Evolutionary conservation across 2,329 filamentous ascomycete genomes (phyloP), one percentile per base, ranked within the genome.

Genomic region (Colletotrichum tanaceti): DNA sequence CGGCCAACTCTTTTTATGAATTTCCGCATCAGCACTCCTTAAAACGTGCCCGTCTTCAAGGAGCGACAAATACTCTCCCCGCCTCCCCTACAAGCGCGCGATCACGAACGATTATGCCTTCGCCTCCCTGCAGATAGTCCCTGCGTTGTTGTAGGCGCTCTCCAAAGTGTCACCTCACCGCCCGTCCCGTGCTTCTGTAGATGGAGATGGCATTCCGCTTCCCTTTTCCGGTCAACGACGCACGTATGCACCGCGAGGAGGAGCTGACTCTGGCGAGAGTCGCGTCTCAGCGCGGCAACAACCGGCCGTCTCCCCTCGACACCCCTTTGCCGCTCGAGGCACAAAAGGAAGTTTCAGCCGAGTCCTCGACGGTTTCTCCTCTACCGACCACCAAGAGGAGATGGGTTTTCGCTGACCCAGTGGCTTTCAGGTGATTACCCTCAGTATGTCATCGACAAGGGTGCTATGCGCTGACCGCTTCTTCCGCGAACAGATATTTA

Each of bases 401-500:
- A 71, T 79, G 89, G 38, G 85, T 87, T n/a, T 83, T 89, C 70
- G 85, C 87, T 2, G 87, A 89, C 72, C 86, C 87, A 20, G 81
- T 88, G 58, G 85, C 87, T 10, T 85, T 89, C 71, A 82, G 82
- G 85, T 87, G 75, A 58, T 81, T 50, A 39, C n/a, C 43, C 14
- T 13, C 0, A 6, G 16, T 14, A 9, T 44, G 22, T 9, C 41
- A 18, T 35, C 9, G 39, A 13, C 16, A n/a, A n/a, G 11, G 10
- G 18, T 24, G 32, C 47, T 13, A n/a, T 28, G 35, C 14, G 39
- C 52, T 68, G n/a, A 68, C 35, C 9, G 53, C 59, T 38, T 44
- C 16, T 46, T 32, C 49, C 14, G n/a, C 20, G 14, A 47, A 13
- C 71, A 89, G 87, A 71, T 97, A 95, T 76, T 88, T 99, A 24